These are phyloP conservation scores for Cladophialophora immunda DNA, from an alignment of 2,329 filamentous ascomycete genomes.

Conservation along the genomic window DNA sequence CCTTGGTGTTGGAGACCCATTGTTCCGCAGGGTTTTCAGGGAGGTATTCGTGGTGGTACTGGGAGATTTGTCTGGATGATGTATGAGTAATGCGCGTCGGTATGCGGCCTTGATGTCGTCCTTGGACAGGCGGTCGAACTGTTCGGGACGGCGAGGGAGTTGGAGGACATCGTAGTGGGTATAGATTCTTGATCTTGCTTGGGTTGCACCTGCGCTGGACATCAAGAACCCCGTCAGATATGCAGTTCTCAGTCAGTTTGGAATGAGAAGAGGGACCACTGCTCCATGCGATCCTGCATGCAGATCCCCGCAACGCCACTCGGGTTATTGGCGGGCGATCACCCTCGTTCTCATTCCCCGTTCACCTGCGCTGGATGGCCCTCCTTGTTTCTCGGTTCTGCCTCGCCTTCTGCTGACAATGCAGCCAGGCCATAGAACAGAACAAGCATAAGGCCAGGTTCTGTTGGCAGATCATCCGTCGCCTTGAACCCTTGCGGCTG, in stretches of 20 bases:
- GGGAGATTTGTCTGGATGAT: conserved; percentile 66
- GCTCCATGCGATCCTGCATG: neutral
- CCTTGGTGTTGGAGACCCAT: neutral
- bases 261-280: neutral
- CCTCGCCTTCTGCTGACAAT: conserved; percentile 3
- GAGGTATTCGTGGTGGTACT: neutral
- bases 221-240: conserved; percentile 12
- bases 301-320: conserved; percentile 16
- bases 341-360: neutral
- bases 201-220: conserved; percentile 17
- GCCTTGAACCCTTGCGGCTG: conserved; percentile 2
- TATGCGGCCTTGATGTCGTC: conserved; percentile 64
- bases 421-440: neutral
- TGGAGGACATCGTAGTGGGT: conserved; percentile 51
- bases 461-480: conserved; percentile 17
- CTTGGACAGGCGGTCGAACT: conserved; percentile 45
- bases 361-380: neutral
- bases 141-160: conserved; percentile 43
- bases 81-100: conserved; percentile 62
- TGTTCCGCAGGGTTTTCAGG: neutral
- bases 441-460: conserved; percentile 16
- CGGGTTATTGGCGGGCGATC: conserved; percentile 5
- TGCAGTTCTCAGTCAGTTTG: neutral
- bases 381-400: conserved; percentile 13
- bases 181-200: conserved; percentile 1